These are phyloP conservation scores for Keithomyces neogunnii DNA, from an alignment of 2,329 filamentous ascomycete species.

Conservation along the genomic window DNA sequence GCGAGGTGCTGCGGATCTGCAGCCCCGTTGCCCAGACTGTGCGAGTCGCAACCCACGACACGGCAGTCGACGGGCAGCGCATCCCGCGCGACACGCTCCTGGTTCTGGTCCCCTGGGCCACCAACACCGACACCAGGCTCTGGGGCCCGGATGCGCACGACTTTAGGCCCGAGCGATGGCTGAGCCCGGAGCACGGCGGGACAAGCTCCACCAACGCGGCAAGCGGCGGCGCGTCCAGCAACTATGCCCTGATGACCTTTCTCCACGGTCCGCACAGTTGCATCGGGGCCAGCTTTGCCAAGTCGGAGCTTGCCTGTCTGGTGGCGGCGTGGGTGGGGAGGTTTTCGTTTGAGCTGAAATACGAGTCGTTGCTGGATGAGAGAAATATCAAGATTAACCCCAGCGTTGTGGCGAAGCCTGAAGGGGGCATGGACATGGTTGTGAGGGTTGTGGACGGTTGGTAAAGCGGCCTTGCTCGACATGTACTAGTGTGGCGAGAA, in stretches of 20 bases:
- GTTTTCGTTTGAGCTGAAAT: conserved; percentile 53
- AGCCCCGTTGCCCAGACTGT: conserved; percentile 26
- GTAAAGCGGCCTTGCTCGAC: too few species aligned
- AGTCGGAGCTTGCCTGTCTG: conserved; percentile 75
- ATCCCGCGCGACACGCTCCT: conserved; percentile 28
- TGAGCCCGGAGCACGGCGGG: conserved; percentile 10
- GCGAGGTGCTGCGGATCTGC: conserved; percentile 33
- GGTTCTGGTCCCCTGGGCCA: conserved; percentile 21
- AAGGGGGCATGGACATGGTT: conserved; percentile 9
- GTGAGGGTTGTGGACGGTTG: conserved; percentile 9
- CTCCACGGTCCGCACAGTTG: conserved; percentile 44
- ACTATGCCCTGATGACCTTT: conserved; percentile 69
- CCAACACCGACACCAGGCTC: conserved; percentile 20
- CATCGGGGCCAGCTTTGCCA: conserved; percentile 51
- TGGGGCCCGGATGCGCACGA: conserved; percentile 28
- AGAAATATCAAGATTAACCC: conserved; percentile 53
- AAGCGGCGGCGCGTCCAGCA: conserved; percentile 29
- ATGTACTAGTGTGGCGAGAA: too few species aligned
- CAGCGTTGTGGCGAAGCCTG: conserved; percentile 10
- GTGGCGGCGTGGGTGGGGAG: conserved; percentile 67
- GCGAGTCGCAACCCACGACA: conserved; percentile 22
- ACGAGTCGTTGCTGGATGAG: conserved; percentile 57
- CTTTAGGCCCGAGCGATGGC: conserved; percentile 31
- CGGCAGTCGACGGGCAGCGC: conserved; percentile 21
- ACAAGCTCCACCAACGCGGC: conserved; percentile 5